These are phyloP conservation scores for Knoxdaviesia proteae DNA, from an alignment of 2,329 filamentous ascomycete species.

Conservation along the genomic window DNA sequence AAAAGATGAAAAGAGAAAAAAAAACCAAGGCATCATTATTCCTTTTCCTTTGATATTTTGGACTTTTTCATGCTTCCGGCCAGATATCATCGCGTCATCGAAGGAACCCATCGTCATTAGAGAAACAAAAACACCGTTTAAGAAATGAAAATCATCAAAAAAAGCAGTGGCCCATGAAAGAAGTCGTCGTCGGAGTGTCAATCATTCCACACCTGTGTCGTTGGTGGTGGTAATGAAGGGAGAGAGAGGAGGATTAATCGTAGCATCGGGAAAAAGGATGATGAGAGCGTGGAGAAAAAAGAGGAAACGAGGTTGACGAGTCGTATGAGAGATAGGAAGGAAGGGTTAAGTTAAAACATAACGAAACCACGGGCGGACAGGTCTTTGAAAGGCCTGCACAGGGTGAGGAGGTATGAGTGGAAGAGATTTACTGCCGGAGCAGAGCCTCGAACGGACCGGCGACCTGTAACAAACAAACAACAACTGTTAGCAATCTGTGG, in stretches of 20 bases:
- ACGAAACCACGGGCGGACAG: neutral
- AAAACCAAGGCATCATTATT: neutral
- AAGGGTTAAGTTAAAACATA: neutral
- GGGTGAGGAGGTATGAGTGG: no score
- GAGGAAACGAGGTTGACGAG: neutral
- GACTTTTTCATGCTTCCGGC: no score
- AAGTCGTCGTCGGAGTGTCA: neutral
- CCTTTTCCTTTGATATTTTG: no score
- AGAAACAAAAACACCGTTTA: neutral
- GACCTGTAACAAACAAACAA: conserved; percentile 7
- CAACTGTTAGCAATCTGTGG: neutral
- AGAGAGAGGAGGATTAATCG: neutral
- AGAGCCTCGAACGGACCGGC: conserved; percentile 13
- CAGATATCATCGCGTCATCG: no score
- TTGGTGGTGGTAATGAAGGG: neutral
- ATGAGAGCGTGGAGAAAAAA: neutral
- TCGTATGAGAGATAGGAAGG: neutral
- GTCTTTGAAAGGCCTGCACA: neutral
- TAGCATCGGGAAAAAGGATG: neutral
- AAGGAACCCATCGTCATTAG: neutral
- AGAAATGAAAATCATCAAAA: neutral
- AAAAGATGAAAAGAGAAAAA: conserved; percentile 4
- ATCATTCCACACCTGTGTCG: neutral
- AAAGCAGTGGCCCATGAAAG: neutral
- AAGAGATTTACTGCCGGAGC: conserved; percentile 5